These are phyloP conservation scores for Ceratobasidium sp. DNA, from an alignment of 1,284 basidiomycete genomes.

Conservation along the genomic window DNA sequence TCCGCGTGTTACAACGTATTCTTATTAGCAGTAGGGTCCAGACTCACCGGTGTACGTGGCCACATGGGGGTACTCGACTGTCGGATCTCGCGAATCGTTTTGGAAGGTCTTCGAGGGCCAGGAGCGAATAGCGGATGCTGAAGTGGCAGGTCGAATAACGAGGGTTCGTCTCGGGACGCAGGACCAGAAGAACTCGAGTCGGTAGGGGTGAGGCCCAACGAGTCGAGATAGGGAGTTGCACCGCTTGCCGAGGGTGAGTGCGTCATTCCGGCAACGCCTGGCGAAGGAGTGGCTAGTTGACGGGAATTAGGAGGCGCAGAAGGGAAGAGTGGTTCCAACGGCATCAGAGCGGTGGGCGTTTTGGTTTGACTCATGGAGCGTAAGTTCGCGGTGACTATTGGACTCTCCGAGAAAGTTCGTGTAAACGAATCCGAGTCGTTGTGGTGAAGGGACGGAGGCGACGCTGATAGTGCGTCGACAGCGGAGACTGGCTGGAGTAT, in stretches of 20 bases:
- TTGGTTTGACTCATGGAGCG: neutral
- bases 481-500: neutral
- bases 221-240: constrained; percentile 17
- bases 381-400: neutral
- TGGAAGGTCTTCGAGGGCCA: constrained; percentile 5
- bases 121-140: neutral
- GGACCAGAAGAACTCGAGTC: constrained; percentile 17
- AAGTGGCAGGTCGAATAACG: constrained; percentile 1
- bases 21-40: neutral
- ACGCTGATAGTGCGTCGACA: neutral
- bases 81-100: neutral
- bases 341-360: constrained; percentile 7
- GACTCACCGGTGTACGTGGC: constrained; percentile 30
- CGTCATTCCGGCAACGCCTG: neutral
- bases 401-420: neutral
- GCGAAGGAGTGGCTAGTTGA: neutral
- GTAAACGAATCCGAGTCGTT: constrained; percentile 5
- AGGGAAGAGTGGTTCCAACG: constrained; percentile 7
- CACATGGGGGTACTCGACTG: neutral
- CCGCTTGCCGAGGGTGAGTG: neutral
- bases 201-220: constrained; percentile 4
- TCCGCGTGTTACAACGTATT: neutral
- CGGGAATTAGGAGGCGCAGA: neutral
- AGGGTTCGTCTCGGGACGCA: constrained; percentile 23
- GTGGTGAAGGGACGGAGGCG: constrained; percentile 3